phyloP scores from a whole-genome alignment of 1,284 basidiomycete species.

The Heterobasidion annosum region DNA sequence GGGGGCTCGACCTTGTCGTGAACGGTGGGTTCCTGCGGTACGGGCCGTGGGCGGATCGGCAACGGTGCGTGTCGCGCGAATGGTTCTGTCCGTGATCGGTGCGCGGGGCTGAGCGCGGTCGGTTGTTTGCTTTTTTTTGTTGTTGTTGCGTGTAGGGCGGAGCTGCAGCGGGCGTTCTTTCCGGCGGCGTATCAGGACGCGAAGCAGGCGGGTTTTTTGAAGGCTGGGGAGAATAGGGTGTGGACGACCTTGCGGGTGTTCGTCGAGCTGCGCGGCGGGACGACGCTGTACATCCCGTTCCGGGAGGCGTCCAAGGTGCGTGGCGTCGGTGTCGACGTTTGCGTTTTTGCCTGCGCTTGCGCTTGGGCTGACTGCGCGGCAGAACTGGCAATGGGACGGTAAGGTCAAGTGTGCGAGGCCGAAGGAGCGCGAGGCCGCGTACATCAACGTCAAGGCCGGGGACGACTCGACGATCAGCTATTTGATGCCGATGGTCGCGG shows the following conservation, averaged over 20 bases:
- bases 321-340: not conserved
- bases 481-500: constrained; percentile 73
- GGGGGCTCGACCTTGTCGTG: constrained; percentile 81
- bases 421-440: constrained; percentile 55
- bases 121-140: not conserved
- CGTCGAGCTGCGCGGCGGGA: constrained; percentile 70
- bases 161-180: constrained; percentile 76
- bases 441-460: constrained; percentile 68
- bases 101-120: not conserved
- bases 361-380: not conserved
- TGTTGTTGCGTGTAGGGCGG: constrained; percentile 42
- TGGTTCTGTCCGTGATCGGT: too few relatives aligned
- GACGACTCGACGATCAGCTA: constrained; percentile 80
- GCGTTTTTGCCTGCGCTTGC: not conserved
- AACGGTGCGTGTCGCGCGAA: constrained; percentile 44
- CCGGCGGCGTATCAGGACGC: constrained; percentile 69
- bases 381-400: constrained; percentile 86
- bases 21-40: constrained; percentile 71
- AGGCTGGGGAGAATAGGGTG: constrained; percentile 71
- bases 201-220: constrained; percentile 44
- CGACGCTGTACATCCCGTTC: constrained; percentile 76
- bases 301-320: constrained; percentile 76
- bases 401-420: constrained; percentile 35
- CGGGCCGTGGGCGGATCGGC: constrained; percentile 92
- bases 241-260: constrained; percentile 77